Conservation (phyloP, 169 alveolate species). For the Babesia bigemina region DNA sequence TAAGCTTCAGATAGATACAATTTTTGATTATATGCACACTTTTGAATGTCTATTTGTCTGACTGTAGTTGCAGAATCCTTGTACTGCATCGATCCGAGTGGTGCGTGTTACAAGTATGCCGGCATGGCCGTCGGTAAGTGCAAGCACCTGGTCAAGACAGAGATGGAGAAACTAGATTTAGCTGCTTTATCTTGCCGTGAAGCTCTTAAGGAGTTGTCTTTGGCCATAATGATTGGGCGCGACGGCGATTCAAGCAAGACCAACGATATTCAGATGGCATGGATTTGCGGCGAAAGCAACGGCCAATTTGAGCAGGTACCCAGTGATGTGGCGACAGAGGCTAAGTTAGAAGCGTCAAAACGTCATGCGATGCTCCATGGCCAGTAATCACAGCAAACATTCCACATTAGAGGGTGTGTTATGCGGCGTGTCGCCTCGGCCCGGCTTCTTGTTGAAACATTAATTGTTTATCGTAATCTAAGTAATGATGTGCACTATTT, state of each 20-base stretch:
- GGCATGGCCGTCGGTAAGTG: slow-evolving; percentile 94
- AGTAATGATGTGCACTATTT: background rate
- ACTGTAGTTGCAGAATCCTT: slow-evolving; percentile 78
- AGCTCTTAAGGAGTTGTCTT: slow-evolving; percentile 49
- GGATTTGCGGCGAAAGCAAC: slow-evolving; percentile 61
- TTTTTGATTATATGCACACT: background rate
- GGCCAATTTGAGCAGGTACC: slow-evolving; percentile 50
- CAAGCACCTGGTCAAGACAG: slow-evolving; percentile 90
- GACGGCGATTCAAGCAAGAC: slow-evolving; percentile 64
- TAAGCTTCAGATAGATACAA: too few species aligned
- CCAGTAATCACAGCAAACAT: background rate
- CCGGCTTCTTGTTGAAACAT: too few species aligned
- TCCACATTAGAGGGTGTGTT: too few species aligned
- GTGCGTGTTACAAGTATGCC: slow-evolving; percentile 88
- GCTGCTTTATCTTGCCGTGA: slow-evolving; percentile 47
- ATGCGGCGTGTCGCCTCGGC: too few species aligned
- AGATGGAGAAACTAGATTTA: slow-evolving; percentile 84
- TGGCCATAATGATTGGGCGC: slow-evolving; percentile 53
- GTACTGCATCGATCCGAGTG: slow-evolving; percentile 90
- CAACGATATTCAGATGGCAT: slow-evolving; percentile 62
- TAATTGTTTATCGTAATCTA: background rate
- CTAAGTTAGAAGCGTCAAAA: slow-evolving; percentile 50
- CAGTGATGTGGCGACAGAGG: slow-evolving; percentile 32
- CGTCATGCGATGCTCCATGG: slow-evolving; percentile 27
- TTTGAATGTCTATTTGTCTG: background rate